These are phyloP conservation scores for Wickerhamiella galacta DNA, from an alignment of 805 yeast genomes.

Conservation along the genomic window DNA sequence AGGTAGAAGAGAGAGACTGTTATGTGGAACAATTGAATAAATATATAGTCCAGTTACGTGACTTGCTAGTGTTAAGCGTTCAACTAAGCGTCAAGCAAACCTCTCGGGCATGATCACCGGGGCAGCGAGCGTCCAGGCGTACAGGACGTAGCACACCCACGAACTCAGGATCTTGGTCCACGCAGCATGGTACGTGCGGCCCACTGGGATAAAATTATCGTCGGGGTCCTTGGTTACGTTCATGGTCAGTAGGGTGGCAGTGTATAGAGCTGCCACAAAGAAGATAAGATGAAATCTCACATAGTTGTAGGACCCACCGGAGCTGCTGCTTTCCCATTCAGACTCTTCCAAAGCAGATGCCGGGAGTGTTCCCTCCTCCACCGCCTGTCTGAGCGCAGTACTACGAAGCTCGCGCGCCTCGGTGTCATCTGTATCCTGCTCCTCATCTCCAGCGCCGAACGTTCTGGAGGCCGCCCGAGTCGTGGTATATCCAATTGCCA, in stretches of 20 bases:
- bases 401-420: constrained; percentile 59
- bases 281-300: constrained; percentile 72
- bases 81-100: constrained; percentile 32
- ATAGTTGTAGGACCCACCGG: constrained; percentile 15
- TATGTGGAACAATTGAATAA: too few species aligned
- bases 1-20: too few species aligned
- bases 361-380: constrained; percentile 89
- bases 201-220: constrained; percentile 91
- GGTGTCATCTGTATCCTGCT: constrained; percentile 29
- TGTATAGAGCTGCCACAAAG: constrained; percentile 91
- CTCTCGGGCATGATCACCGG: constrained; percentile 85
- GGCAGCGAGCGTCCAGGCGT: constrained; percentile 83
- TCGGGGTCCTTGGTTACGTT: constrained; percentile 70
- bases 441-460: constrained; percentile 27
- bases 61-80: too few species aligned
- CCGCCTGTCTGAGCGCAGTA: constrained; percentile 83
- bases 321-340: constrained; percentile 34
- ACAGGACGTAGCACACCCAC: constrained; percentile 76
- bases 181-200: constrained; percentile 85
- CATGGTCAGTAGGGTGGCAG: constrained; percentile 81
- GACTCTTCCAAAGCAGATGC: constrained; percentile 74
- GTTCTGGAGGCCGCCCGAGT: constrained; percentile 76
- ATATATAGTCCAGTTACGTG: too few species aligned
- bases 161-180: constrained; percentile 89
- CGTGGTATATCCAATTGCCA: constrained; percentile 93